A percentile compares a stretch with the other conserved stretches of the same genome.
Conservation (phyloP, 2,329 filamentous ascomycete species). For the Knufia fluminis region DNA sequence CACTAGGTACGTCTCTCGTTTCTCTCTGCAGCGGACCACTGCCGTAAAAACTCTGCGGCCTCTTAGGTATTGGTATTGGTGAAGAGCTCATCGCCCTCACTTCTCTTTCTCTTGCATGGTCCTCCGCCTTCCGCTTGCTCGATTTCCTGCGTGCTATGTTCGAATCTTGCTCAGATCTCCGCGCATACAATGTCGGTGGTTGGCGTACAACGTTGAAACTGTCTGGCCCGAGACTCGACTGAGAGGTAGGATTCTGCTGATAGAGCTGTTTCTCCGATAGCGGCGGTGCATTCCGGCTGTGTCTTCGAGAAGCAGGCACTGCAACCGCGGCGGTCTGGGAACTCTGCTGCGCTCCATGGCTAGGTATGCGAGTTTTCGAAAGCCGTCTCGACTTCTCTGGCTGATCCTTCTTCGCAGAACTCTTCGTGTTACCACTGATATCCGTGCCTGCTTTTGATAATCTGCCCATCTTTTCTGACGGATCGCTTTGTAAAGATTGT, state of each 20-base stretch:
- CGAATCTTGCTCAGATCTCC: conserved; percentile 50
- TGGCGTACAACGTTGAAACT: conserved; percentile 36
- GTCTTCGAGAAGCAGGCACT: background rate
- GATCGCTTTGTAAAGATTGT: background rate
- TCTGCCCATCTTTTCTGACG: background rate
- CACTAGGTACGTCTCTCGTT: conserved; percentile 56
- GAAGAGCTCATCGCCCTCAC: conserved; percentile 73
- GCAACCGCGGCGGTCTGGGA: background rate
- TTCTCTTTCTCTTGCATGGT: conserved; percentile 73
- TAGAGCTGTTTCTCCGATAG: conserved; percentile 12
- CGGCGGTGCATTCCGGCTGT: background rate
- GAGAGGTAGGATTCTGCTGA: conserved; percentile 27
- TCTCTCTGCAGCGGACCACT: conserved; percentile 49
- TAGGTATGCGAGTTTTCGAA: conserved; percentile 5
- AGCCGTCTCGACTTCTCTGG: background rate
- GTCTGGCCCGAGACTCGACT: conserved; percentile 30
- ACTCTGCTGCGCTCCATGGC: background rate
- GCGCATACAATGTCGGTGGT: conserved; percentile 45
- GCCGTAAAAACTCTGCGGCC: conserved; percentile 52
- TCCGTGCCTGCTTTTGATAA: conserved; percentile 1
- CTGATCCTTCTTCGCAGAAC: background rate
- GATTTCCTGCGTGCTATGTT: conserved; percentile 57
- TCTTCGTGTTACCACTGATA: background rate
- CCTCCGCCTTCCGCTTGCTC: conserved; percentile 66
- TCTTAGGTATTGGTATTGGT: conserved; percentile 56